These are phyloP conservation scores for Auriscalpium orientale DNA, from an alignment of 768 basidiomycete species.

Conservation along the genomic window DNA sequence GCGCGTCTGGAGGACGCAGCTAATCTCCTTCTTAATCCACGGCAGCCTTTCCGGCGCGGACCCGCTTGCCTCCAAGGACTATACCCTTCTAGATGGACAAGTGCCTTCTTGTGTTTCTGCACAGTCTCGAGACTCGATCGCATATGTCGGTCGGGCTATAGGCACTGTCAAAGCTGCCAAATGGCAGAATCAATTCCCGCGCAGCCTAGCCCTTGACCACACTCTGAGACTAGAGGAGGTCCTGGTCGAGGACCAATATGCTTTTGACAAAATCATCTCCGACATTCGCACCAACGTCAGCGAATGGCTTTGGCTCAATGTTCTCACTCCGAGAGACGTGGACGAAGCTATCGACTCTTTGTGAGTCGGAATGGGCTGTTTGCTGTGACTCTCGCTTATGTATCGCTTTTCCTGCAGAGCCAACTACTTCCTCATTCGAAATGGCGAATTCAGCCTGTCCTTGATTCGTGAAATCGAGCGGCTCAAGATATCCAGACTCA, in stretches of 20 bases:
- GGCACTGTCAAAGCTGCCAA: constrained; percentile 75
- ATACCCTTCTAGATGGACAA: constrained; percentile 52
- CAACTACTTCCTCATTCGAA: constrained; percentile 81
- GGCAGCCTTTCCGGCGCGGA: constrained; percentile 57
- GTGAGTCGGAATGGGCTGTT: constrained; percentile 36
- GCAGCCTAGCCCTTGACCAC: constrained; percentile 56
- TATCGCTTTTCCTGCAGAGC: constrained; percentile 40
- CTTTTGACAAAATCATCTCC: constrained; percentile 66
- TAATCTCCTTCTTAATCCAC: constrained; percentile 77
- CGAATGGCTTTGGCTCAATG: constrained; percentile 92
- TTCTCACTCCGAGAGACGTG: constrained; percentile 76
- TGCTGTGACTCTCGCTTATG: background rate
- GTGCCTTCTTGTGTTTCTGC: constrained; percentile 70
- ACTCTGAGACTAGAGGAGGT: constrained; percentile 57
- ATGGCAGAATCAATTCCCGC: constrained; percentile 73
- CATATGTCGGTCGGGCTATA: constrained; percentile 82
- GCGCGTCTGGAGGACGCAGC: constrained; percentile 74
- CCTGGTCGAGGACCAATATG: constrained; percentile 67
- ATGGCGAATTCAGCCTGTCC: constrained; percentile 80
- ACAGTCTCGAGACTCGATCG: constrained; percentile 72
- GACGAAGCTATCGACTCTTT: constrained; percentile 79
- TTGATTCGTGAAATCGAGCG: constrained; percentile 84
- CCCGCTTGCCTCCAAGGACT: constrained; percentile 57
- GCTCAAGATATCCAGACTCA: constrained; percentile 72
- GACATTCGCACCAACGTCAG: constrained; percentile 76